Evolutionary conservation across 805 yeast genomes (phyloP).

Genomic region (Naumovozyma baii): DNA sequence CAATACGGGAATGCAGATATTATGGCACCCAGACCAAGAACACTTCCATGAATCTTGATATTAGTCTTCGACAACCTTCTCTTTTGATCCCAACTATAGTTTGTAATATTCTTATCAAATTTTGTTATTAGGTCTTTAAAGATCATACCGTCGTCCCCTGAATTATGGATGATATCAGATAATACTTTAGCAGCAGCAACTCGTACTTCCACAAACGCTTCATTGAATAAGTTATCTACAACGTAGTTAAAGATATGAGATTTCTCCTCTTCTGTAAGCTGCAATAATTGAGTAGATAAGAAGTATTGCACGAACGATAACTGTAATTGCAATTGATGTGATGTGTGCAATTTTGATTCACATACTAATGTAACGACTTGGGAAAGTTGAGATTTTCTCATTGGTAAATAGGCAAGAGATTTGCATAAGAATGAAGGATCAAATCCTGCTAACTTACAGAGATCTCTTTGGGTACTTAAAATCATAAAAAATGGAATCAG

Average conservation of each 20-base stretch:
- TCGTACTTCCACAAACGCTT: constrained; percentile 63
- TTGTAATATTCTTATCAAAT: constrained; percentile 30
- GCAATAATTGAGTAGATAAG: constrained; percentile 57
- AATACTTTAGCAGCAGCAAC: constrained; percentile 62
- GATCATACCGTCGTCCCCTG: constrained; percentile 35
- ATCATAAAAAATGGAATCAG: constrained; percentile 63
- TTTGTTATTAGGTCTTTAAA: constrained; percentile 32
- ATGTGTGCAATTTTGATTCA: constrained; percentile 33
- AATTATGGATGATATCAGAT: constrained; percentile 70
- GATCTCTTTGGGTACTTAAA: constrained; percentile 63
- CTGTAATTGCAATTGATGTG: constrained; percentile 57
- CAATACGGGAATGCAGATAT: constrained; percentile 82
- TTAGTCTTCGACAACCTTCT: constrained; percentile 33
- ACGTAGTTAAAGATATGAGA: constrained; percentile 42
- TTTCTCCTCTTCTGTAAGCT: constrained; percentile 41
- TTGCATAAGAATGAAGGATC: constrained; percentile 42
- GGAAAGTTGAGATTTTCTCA: constrained; percentile 34
- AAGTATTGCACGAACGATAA: constrained; percentile 64
- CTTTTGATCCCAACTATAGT: constrained; percentile 22
- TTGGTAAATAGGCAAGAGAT: constrained; percentile 40
- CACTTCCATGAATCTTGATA: constrained; percentile 66
- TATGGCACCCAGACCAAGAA: constrained; percentile 80
- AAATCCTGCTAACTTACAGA: constrained; percentile 59
- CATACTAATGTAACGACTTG: constrained; percentile 38
- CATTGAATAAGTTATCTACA: constrained; percentile 41